Conservation (phyloP, 257 asterid genomes). For the Capsicum rhomboideum region DNA sequence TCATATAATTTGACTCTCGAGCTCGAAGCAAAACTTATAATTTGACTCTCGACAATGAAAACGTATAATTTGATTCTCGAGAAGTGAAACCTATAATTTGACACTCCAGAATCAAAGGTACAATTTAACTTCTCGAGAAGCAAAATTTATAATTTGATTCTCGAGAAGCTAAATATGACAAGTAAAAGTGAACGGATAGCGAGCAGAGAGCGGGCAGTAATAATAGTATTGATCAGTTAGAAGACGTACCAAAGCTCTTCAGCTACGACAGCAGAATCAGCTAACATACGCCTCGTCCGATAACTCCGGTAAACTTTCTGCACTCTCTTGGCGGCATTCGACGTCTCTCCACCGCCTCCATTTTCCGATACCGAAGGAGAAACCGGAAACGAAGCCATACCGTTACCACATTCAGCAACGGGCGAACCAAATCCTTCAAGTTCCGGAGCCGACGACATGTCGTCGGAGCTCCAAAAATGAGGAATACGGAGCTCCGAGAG, state of each 20-base stretch:
- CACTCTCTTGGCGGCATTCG: slow-evolving; percentile 66
- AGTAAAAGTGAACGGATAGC: no score
- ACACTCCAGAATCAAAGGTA: no score
- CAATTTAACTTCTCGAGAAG: no score
- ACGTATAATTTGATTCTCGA: no score
- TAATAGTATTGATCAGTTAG: no score
- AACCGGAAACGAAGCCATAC: neutral
- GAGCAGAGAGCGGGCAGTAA: no score
- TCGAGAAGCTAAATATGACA: no score
- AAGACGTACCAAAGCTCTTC: slow-evolving; percentile 65
- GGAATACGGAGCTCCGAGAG: neutral
- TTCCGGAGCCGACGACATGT: neutral
- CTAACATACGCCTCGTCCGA: slow-evolving; percentile 95
- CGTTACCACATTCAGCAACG: neutral
- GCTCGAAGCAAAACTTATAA: no score
- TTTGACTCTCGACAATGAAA: no score
- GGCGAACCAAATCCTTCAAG: neutral
- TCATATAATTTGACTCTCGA: no score
- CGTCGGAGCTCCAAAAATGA: neutral
- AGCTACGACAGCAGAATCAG: slow-evolving; percentile 93
- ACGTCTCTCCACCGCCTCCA: neutral
- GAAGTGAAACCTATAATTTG: no score
- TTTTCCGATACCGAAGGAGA: neutral
- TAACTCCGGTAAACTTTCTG: slow-evolving; percentile 92
- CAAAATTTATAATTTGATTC: no score